Evolutionary conservation across 257 asterid species (phyloP).

Genomic region (Datura wrightii): DNA sequence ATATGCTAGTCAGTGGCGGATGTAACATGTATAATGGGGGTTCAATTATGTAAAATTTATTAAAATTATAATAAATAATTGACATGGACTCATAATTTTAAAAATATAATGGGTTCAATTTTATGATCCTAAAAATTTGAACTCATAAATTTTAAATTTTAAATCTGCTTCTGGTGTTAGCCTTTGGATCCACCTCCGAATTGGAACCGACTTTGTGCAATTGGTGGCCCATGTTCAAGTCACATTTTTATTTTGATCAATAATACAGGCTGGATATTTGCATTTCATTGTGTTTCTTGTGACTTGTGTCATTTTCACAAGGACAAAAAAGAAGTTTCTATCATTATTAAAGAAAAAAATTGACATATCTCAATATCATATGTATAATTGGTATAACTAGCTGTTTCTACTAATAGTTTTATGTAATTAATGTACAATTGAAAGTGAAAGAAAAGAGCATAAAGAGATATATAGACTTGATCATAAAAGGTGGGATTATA

Average conservation of each 20-base stretch:
- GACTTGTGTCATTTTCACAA: neutral
- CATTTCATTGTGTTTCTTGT: neutral
- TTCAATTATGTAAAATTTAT: too few species aligned
- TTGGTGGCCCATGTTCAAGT: too few species aligned
- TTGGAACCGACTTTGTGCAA: too few species aligned
- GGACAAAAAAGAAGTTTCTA: neutral
- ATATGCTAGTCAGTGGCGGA: too few species aligned
- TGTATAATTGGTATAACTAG: neutral
- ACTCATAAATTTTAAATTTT: too few species aligned
- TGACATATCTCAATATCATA: neutral
- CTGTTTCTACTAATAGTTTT: neutral
- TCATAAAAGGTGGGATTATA: neutral
- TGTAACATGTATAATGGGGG: too few species aligned
- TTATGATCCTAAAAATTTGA: too few species aligned
- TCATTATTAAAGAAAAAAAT: neutral
- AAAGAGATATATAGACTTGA: neutral
- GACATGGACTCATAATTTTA: too few species aligned
- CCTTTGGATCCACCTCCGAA: too few species aligned
- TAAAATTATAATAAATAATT: too few species aligned
- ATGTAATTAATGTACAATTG: neutral
- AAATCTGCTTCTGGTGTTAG: too few species aligned
- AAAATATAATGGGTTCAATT: too few species aligned
- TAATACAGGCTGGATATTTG: neutral
- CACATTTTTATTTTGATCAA: neutral
- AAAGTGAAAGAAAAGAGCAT: neutral